Evolutionary conservation across 2,329 filamentous ascomycete species (phyloP).

Genomic region (Keithomyces neogunnii): DNA sequence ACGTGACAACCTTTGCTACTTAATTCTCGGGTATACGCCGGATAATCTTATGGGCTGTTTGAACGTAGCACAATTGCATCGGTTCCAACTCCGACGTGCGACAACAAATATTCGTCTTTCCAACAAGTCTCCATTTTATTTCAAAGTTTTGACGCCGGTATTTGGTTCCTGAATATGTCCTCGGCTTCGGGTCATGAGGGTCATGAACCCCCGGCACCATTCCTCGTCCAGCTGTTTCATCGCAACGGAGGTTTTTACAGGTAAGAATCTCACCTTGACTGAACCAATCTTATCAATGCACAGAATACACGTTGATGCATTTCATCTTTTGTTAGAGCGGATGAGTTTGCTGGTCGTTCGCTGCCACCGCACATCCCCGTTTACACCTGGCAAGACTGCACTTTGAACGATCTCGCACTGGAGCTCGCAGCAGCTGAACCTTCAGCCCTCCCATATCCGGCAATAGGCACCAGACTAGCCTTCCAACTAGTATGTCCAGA

Average conservation of each 20-base stretch:
- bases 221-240: constrained; percentile 81
- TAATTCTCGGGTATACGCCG: constrained; percentile 20
- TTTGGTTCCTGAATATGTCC: constrained; percentile 9
- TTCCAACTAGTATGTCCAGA: constrained; percentile 85
- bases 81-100: not conserved
- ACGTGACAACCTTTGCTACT: constrained; percentile 9
- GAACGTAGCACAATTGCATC: not conserved
- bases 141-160: no score
- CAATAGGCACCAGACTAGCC: constrained; percentile 73
- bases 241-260: constrained; percentile 63
- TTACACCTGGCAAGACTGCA: constrained; percentile 80
- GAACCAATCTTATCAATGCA: not conserved
- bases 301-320: not conserved
- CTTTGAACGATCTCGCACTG: constrained; percentile 70
- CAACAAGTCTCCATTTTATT: no score
- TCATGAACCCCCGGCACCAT: constrained; percentile 66
- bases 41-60: constrained; percentile 8
- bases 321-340: constrained; percentile 39
- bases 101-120: not conserved
- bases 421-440: constrained; percentile 62
- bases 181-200: constrained; percentile 36
- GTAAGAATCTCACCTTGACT: constrained; percentile 26
- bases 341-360: constrained; percentile 55
- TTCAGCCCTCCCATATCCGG: constrained; percentile 60
- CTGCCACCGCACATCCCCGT: constrained; percentile 65